These are phyloP conservation scores for Pisolithus albus DNA, from an alignment of 768 basidiomycete genomes.

Conservation along the genomic window DNA sequence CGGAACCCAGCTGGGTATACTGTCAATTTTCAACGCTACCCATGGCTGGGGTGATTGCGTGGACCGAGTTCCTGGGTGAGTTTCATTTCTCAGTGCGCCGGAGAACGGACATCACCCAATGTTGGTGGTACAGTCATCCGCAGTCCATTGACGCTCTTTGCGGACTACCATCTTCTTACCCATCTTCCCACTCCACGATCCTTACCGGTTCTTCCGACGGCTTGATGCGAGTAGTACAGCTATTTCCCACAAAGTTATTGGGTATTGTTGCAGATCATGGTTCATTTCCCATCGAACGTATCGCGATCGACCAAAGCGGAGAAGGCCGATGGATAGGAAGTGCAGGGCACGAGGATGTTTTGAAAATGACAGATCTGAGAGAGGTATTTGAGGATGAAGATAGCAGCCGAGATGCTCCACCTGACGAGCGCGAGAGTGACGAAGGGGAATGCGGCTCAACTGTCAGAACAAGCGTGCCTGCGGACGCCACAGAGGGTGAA, in stretches of 20 bases:
- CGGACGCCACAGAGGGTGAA: background rate
- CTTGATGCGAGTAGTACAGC: conserved; percentile 75
- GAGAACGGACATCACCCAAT: conserved; percentile 7
- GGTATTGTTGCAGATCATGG: conserved; percentile 91
- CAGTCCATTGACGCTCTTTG: conserved; percentile 86
- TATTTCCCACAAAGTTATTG: conserved; percentile 83
- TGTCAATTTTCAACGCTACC: conserved; percentile 83
- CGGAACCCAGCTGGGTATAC: conserved; percentile 82
- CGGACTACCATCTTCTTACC: conserved; percentile 54
- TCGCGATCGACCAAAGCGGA: conserved; percentile 53
- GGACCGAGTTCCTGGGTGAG: conserved; percentile 80
- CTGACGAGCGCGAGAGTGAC: conserved; percentile 17
- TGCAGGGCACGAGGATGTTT: conserved; percentile 80
- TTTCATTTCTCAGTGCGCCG: conserved; percentile 5
- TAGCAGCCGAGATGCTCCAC: conserved; percentile 19
- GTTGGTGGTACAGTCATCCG: conserved; percentile 59
- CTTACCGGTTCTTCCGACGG: conserved; percentile 93
- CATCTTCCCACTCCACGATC: conserved; percentile 60
- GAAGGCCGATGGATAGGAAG: conserved; percentile 86
- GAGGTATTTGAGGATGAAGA: conserved; percentile 54
- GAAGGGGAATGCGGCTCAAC: conserved; percentile 8
- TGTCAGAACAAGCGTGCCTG: conserved; percentile 11
- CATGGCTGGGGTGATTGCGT: conserved; percentile 92
- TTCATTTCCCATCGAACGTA: conserved; percentile 86
- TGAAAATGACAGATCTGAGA: conserved; percentile 80